Conservation (phyloP, 2,329 filamentous ascomycete species). For the Fusarium continuum region DNA sequence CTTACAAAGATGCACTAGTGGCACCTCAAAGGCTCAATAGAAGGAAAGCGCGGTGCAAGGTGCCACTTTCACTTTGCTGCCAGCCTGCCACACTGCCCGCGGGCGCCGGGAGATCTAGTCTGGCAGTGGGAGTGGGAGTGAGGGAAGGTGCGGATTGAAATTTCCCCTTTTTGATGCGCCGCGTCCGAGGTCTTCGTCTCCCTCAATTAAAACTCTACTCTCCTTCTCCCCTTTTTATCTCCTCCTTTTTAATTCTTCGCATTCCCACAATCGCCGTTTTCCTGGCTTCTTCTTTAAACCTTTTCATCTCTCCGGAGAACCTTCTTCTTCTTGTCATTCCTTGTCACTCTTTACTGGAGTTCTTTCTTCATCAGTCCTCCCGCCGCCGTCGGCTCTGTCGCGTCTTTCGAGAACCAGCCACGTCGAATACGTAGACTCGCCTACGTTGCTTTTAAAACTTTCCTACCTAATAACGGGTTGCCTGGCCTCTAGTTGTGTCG, state of each 20-base stretch:
- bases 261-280: slow-evolving; percentile 34
- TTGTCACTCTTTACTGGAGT: slow-evolving; percentile 42
- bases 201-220: slow-evolving; percentile 39
- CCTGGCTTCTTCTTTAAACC: slow-evolving; percentile 27
- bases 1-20: slow-evolving; percentile 36
- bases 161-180: slow-evolving; percentile 52
- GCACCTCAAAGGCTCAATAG: slow-evolving; percentile 32
- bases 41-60: slow-evolving; percentile 36
- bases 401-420: slow-evolving; percentile 36
- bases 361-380: slow-evolving; percentile 36
- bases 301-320: slow-evolving; percentile 39
- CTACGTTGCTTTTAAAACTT: not conserved
- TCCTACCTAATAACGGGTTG: slow-evolving; percentile 27
- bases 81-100: slow-evolving; percentile 1
- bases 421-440: slow-evolving; percentile 31
- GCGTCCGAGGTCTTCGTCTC: slow-evolving; percentile 38
- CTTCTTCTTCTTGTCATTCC: slow-evolving; percentile 51
- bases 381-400: slow-evolving; percentile 38
- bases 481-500: slow-evolving; percentile 14
- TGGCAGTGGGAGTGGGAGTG: slow-evolving; percentile 9
- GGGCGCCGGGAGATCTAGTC: slow-evolving; percentile 36
- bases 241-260: slow-evolving; percentile 39
- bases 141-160: slow-evolving; percentile 41
- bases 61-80: slow-evolving; percentile 37
- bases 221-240: slow-evolving; percentile 42